A percentile compares a stretch with the other conserved stretches of the same genome.
These are phyloP conservation scores for Tricladium varicosporioides DNA, from an alignment of 2,329 filamentous ascomycete genomes.

Conservation along the genomic window DNA sequence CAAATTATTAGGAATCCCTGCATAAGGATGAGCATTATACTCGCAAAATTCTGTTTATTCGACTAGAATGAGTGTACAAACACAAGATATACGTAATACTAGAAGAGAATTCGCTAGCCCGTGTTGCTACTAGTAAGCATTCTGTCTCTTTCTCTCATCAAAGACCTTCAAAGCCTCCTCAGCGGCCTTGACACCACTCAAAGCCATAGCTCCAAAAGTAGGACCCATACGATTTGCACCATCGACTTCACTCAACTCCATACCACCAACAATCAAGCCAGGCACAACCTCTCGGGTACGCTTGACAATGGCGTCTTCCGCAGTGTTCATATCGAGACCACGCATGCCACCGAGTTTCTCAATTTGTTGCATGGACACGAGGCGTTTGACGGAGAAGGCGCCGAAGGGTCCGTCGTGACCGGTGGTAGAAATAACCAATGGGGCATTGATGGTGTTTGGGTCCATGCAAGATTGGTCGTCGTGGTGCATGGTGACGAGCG, in stretches of 20 bases:
- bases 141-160: conserved; percentile 74
- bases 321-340: conserved; percentile 86
- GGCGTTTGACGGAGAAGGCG: conserved; percentile 85
- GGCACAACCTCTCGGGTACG: conserved; percentile 83
- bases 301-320: conserved; percentile 93
- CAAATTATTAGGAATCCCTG: too few species aligned
- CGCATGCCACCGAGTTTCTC: conserved; percentile 89
- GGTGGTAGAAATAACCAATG: conserved; percentile 83
- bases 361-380: conserved; percentile 83
- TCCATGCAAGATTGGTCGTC: conserved; percentile 95
- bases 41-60: too few species aligned
- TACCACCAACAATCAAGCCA: conserved; percentile 88
- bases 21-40: too few species aligned
- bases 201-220: conserved; percentile 85
- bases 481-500: conserved; percentile 81
- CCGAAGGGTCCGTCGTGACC: conserved; percentile 91
- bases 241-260: conserved; percentile 90
- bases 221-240: conserved; percentile 90
- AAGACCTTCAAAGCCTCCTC: conserved; percentile 80
- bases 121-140: conserved; percentile 41
- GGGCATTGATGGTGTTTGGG: conserved; percentile 93
- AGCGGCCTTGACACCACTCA: conserved; percentile 85
- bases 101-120: too few species aligned
- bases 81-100: too few species aligned
- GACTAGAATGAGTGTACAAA: too few species aligned